A percentile compares a stretch with the other conserved stretches of the same genome.
These are phyloP conservation scores for Friedmanniomyces endolithicus DNA, from an alignment of 495 filamentous ascomycete genomes.

Conservation along the genomic window DNA sequence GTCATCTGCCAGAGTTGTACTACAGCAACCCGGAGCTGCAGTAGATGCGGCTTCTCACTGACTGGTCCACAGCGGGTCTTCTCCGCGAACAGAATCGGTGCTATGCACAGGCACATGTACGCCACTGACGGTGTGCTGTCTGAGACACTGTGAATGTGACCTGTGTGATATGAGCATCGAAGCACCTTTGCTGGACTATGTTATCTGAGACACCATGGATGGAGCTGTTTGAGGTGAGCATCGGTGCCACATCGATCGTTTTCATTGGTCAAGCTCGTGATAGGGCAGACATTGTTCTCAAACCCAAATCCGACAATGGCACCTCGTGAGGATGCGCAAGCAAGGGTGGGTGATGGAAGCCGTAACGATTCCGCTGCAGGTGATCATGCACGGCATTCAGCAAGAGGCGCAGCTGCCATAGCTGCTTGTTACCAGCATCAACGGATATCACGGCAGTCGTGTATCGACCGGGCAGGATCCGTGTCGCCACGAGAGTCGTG, in stretches of 20 bases:
- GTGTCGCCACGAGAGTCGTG: no score
- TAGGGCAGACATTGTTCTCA: background rate
- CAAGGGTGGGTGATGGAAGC: no score
- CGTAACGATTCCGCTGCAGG: no score
- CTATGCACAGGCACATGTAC: no score
- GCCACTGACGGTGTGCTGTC: background rate
- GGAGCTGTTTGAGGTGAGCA: background rate
- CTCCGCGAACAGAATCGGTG: background rate
- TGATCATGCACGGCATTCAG: no score
- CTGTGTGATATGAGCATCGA: background rate
- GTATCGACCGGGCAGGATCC: no score
- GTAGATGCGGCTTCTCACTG: background rate
- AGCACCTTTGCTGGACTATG: background rate
- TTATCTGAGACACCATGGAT: background rate
- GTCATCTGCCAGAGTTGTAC: background rate
- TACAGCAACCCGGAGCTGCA: background rate
- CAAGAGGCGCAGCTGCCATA: no score
- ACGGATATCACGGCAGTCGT: no score
- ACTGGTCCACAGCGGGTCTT: background rate
- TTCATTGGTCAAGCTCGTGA: background rate
- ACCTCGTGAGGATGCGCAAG: background rate
- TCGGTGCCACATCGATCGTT: no score
- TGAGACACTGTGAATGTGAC: background rate
- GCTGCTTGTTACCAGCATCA: no score
- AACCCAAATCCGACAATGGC: background rate